Conservation (phyloP, 345 rosid species). For the Pistacia integerrima region DNA sequence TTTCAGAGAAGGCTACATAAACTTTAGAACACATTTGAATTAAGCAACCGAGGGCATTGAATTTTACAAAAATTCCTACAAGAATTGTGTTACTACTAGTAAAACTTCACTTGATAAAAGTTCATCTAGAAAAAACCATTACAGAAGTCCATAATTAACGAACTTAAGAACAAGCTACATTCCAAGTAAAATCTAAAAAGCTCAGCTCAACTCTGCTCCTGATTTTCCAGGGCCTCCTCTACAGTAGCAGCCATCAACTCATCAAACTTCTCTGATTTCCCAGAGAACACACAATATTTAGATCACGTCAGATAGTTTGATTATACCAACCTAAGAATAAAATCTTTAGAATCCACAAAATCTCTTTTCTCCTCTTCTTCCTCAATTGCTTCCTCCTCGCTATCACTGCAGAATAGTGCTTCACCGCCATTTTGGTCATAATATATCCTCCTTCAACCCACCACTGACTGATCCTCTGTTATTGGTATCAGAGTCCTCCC, state of each 20-base stretch:
- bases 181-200: slow-evolving; percentile 9
- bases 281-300: background rate
- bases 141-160: slow-evolving; percentile 16
- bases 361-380: too few species aligned
- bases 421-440: too few species aligned
- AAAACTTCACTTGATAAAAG: slow-evolving; percentile 12
- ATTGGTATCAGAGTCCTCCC: slow-evolving; percentile 75
- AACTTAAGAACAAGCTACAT: background rate
- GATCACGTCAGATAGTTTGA: too few species aligned
- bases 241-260: slow-evolving; percentile 72
- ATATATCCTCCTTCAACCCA: too few species aligned
- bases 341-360: too few species aligned
- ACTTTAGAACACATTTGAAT: slow-evolving; percentile 28
- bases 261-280: slow-evolving; percentile 70
- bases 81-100: slow-evolving; percentile 7
- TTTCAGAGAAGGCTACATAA: background rate
- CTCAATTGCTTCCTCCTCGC: too few species aligned
- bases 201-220: slow-evolving; percentile 55
- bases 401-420: too few species aligned
- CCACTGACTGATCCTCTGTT: too few species aligned
- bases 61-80: slow-evolving; percentile 29
- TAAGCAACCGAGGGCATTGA: slow-evolving; percentile 8
- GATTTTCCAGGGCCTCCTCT: slow-evolving; percentile 49
- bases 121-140: slow-evolving; percentile 8
- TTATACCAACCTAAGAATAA: too few species aligned